Base-by-base conservation (phyloP, 2,329 filamentous ascomycete genomes). In the Mycosphaerella arachidis region DNA sequence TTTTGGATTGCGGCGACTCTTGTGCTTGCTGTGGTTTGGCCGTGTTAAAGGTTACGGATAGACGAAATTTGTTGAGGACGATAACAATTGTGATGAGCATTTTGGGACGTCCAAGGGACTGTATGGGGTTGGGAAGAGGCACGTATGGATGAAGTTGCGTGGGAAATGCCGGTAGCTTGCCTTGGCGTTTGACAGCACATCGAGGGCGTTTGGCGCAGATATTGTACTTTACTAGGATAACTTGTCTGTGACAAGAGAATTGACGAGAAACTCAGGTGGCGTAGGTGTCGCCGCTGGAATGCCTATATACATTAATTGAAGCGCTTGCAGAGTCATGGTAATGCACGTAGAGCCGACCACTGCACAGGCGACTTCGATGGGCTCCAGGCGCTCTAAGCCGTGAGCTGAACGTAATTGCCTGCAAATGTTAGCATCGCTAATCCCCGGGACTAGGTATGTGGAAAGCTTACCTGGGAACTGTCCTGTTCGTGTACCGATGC, bases 401-500 rank as follows among this genome's bases (percentile, higher is more conserved):
- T 76, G 59, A 80, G 61, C 59, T 77, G 76, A 31, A 81, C 79
- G 61, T 81, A 81, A 65, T 81, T 81, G 48, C 76, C 76, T 79
- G 53, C 9, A 6, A 20, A 46, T 56, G 56, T 66, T 50, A 63
- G 51, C 20, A 45, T 29, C 3, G 9, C 33, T 48, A 18, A 35
- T n/a, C 8, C 13, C 29, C 16, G 37, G 9, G 29, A 50, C 29
- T n/a, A 10, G 8, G 12, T 2, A 24, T n/a, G 10, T 37, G 27
- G 29, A 45, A 8, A 56, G 55, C 5, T 13, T 55, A 96, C 94
- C 94, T 77, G 94, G 94, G 74, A 99, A 99, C 72, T 97, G 93
- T 29, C 94, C 94, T 71, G 90, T 81, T 76, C 88, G 88, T 53
- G 89, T 91, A 60, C 88, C 82, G 56, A 96, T 73, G 72, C 86